Base-by-base conservation (phyloP, 192 early-diverging fungal species). In the Dispira simplex region DNA sequence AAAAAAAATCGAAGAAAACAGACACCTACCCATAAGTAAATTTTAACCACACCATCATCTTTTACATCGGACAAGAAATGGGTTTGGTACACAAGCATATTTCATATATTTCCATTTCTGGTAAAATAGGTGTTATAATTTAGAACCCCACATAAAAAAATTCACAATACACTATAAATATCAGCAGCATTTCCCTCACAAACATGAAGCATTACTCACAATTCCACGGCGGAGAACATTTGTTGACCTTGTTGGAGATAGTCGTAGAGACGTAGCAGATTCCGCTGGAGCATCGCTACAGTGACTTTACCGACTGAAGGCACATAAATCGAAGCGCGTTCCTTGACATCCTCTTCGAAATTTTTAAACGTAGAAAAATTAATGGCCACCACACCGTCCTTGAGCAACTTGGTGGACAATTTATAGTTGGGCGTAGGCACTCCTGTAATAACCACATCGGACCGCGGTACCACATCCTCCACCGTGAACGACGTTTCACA, bases 291-390 rank as follows among this genome's bases (percentile, higher is more conserved):
- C 97, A 99, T 99, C 14, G 92, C 89, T 16, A 99, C 92, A 3
- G 97, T 99, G 60, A 97, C 97, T 72, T 99, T 97, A 49, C 97
- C 97, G 12, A 99, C 90, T 6, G 87, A 84, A 0, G 92, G 92
- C 57, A 99, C 93, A 72, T 87, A 99, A 70, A 99, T 93, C 25
- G 89, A 86, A 44, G 97, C 92, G 59, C 87, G 85, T n/a, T 89
- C 82, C 71, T 90, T 90, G 65, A 98, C 83, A 52, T 91, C 89
- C 21, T 93, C 91, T 66, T 91, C 85, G 75, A 97, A 97, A 76
- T 99, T 99, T 65, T 89, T 86, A 65, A 82, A 84, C n/a, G 89
- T 89, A 20, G 92, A 91, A 75, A 99, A 97, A 81, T 99, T 99
- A 70, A 99, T 88, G 1, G 92, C 93, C 57, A 97, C 78, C 18